Conservation (phyloP, 2,329 filamentous ascomycete genomes). For the Fusarium torreyae region DNA sequence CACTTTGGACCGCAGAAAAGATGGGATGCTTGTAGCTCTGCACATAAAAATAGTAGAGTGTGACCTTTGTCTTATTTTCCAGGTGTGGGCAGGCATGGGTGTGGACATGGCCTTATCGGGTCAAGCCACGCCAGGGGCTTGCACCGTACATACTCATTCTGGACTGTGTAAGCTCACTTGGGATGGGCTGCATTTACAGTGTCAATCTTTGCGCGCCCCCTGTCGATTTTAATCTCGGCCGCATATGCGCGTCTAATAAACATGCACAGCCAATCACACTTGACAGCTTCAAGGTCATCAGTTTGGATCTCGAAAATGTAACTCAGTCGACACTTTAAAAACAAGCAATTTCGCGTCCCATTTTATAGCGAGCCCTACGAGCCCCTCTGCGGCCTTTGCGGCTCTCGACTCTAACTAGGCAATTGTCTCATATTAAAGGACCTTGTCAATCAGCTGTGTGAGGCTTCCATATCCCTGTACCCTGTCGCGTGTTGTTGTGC, state of each 20-base stretch:
- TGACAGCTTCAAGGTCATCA: slow-evolving; percentile 8
- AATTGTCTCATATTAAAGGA: slow-evolving; percentile 28
- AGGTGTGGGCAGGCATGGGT: slow-evolving; percentile 16
- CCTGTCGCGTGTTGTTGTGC: background rate
- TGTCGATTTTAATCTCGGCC: slow-evolving; percentile 49
- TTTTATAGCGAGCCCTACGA: slow-evolving; percentile 14
- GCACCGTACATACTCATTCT: slow-evolving; percentile 11
- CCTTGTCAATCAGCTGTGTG: slow-evolving; percentile 9
- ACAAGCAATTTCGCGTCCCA: slow-evolving; percentile 40
- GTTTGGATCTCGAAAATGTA: slow-evolving; percentile 6
- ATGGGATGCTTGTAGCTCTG: slow-evolving; percentile 26
- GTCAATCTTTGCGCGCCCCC: slow-evolving; percentile 17
- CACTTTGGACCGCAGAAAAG: slow-evolving; percentile 9
- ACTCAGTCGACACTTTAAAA: slow-evolving; percentile 9
- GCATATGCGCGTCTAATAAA: slow-evolving; percentile 50
- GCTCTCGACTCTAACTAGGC: slow-evolving; percentile 6
- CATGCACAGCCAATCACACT: slow-evolving; percentile 42
- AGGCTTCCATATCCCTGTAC: slow-evolving; percentile 9
- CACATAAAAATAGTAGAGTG: slow-evolving; percentile 19
- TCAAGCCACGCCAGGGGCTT: slow-evolving; percentile 45
- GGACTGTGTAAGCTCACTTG: slow-evolving; percentile 28
- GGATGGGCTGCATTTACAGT: slow-evolving; percentile 33
- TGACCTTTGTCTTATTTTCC: slow-evolving; percentile 35
- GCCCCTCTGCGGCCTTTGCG: slow-evolving; percentile 19
- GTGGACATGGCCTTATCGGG: slow-evolving; percentile 48